phyloP scores from a whole-genome alignment of 1,284 basidiomycete genomes.

The Apiotrichum domesticum region DNA sequence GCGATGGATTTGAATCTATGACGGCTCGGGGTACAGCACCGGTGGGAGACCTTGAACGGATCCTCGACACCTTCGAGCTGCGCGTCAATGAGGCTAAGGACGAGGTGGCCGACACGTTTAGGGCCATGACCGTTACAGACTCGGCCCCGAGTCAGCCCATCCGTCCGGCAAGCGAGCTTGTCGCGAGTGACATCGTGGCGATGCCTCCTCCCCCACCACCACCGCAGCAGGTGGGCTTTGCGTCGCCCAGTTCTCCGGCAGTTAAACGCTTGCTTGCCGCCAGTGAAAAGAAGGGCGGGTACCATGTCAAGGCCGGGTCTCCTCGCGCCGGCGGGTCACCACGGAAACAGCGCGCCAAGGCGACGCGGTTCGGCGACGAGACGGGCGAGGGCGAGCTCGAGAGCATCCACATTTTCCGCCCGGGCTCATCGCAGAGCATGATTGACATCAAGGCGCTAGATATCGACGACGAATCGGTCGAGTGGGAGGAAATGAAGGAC shows the following conservation, averaged over 20 bases:
- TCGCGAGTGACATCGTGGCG: not conserved
- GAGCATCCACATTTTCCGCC: conserved; percentile 4
- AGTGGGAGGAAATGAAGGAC: conserved; percentile 16
- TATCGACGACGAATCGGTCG: conserved; percentile 3
- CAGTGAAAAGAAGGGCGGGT: conserved; percentile 7
- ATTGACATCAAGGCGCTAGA: not conserved
- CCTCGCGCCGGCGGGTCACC: conserved; percentile 31
- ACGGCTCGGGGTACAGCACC: not conserved
- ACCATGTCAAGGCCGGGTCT: conserved; percentile 5
- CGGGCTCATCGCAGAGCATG: conserved; percentile 3
- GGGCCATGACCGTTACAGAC: not conserved
- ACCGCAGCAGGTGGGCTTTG: not conserved
- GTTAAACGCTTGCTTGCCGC: conserved; percentile 7
- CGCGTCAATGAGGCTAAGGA: not conserved
- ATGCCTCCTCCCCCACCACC: not conserved
- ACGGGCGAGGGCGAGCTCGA: conserved; percentile 5
- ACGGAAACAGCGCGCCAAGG: not conserved
- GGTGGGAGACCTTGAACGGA: not conserved
- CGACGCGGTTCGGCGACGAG: conserved; percentile 10
- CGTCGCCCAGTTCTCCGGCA: conserved; percentile 6
- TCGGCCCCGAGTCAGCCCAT: not conserved
- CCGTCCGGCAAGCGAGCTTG: not conserved
- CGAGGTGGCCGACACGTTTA: conserved; percentile 2
- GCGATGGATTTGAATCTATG: not conserved
- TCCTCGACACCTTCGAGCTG: not conserved